Percentiles rank a stretch among this genome's conserved stretches.
phyloP scores from a whole-genome alignment of 73 alveolate species.

The Symbiodinium natans region DNA sequence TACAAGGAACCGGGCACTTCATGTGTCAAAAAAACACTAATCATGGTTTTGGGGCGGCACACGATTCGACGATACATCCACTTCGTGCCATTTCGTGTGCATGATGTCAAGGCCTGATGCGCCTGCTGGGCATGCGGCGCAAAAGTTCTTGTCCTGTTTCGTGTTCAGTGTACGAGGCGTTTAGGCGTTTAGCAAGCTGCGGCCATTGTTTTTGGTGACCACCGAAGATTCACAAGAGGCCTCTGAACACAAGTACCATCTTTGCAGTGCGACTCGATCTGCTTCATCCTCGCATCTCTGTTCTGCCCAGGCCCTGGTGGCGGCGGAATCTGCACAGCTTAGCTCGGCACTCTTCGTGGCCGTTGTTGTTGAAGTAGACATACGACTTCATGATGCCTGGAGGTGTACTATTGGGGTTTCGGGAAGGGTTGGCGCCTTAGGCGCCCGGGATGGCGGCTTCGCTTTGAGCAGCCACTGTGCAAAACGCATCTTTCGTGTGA shows the following conservation, averaged over 20 bases:
- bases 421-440: background rate
- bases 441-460: no score
- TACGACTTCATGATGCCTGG: slow-evolving; percentile 39
- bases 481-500: background rate
- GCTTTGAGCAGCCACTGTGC: background rate
- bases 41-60: no score
- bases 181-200: no score
- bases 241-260: slow-evolving; percentile 59
- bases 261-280: slow-evolving; percentile 47
- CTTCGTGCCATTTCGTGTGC: no score
- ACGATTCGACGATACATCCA: no score
- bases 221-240: background rate
- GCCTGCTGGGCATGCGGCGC: background rate
- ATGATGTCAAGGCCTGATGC: no score
- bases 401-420: background rate
- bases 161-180: background rate
- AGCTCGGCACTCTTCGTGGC: slow-evolving; percentile 23
- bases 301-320: background rate
- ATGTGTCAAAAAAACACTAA: no score
- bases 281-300: slow-evolving; percentile 17
- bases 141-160: background rate
- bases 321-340: background rate
- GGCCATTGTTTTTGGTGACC: background rate
- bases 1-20: no score
- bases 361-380: slow-evolving; percentile 30